Conservation (phyloP, 805 yeast genomes). For the Myxozyma sirexii region DNA sequence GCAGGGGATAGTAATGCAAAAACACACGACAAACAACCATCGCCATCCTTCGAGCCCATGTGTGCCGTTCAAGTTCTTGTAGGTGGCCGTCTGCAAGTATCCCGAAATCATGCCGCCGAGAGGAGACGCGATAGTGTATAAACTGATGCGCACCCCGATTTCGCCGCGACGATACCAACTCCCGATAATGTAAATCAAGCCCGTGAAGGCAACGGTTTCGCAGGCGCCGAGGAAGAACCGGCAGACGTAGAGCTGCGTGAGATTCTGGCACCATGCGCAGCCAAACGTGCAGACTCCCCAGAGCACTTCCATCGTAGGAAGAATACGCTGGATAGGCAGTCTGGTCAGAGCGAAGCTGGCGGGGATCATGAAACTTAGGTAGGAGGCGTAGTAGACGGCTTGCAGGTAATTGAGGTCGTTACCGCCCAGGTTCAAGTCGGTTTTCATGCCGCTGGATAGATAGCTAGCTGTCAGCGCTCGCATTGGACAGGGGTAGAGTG, state of each 20-base stretch:
- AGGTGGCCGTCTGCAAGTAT: constrained; percentile 57
- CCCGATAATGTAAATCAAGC: constrained; percentile 46
- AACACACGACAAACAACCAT: constrained; percentile 62
- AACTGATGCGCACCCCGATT: constrained; percentile 50
- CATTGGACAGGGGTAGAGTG: too few relatives aligned
- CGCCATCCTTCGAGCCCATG: constrained; percentile 61
- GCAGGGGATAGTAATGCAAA: constrained; percentile 50
- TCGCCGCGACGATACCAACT: constrained; percentile 61
- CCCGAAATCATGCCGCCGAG: constrained; percentile 52
- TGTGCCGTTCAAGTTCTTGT: constrained; percentile 49
- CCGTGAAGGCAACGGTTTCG: constrained; percentile 71
- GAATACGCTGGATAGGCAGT: constrained; percentile 42
- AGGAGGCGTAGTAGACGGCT: constrained; percentile 39
- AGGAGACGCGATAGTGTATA: constrained; percentile 46
- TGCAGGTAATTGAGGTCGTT: constrained; percentile 49
- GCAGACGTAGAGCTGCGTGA: constrained; percentile 54
- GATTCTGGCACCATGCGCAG: constrained; percentile 47
- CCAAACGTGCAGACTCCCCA: constrained; percentile 70
- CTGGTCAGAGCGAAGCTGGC: constrained; percentile 43
- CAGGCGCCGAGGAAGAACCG: constrained; percentile 70
- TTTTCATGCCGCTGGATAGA: constrained; percentile 52
- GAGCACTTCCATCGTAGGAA: constrained; percentile 44
- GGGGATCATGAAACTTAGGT: constrained; percentile 42
- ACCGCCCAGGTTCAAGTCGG: constrained; percentile 49
- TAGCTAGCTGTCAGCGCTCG: not conserved